These are phyloP conservation scores for Pavlovales sp. DNA, from an alignment of 208 protist genomes.

Conservation along the genomic window DNA sequence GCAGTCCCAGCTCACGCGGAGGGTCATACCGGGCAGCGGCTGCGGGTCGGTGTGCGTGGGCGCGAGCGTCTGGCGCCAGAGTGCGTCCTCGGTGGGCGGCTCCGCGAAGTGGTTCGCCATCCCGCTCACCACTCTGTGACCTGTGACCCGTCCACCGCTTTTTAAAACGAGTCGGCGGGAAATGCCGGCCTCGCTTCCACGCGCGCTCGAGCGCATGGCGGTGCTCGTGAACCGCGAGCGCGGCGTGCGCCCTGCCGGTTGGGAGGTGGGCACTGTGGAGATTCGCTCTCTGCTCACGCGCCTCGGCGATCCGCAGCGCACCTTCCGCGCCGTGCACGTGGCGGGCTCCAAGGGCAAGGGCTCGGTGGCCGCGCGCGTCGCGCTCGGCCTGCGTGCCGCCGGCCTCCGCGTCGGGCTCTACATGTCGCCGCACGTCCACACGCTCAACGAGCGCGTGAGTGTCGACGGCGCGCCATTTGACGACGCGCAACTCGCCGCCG, in stretches of 20 bases:
- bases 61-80: too few species aligned
- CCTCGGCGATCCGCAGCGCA: neutral
- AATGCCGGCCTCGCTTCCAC: neutral
- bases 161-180: too few species aligned
- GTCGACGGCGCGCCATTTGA: neutral
- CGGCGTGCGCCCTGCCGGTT: neutral
- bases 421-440: conserved; percentile 14
- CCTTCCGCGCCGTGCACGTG: conserved; percentile 1
- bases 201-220: neutral
- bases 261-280: neutral
- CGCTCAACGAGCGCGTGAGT: neutral
- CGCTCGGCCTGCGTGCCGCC: neutral
- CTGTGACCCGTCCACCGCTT: too few species aligned
- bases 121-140: too few species aligned
- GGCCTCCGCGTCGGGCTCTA: neutral
- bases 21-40: too few species aligned
- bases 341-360: conserved; percentile 28
- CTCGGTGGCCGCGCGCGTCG: neutral
- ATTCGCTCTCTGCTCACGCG: neutral
- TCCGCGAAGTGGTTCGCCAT: too few species aligned
- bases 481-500: neutral
- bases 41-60: too few species aligned
- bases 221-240: conserved; percentile 7
- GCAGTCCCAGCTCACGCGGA: too few species aligned
- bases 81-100: too few species aligned